These are phyloP conservation scores for Cicer yamashitae DNA, from an alignment of 306 rosid genomes.

Conservation along the genomic window DNA sequence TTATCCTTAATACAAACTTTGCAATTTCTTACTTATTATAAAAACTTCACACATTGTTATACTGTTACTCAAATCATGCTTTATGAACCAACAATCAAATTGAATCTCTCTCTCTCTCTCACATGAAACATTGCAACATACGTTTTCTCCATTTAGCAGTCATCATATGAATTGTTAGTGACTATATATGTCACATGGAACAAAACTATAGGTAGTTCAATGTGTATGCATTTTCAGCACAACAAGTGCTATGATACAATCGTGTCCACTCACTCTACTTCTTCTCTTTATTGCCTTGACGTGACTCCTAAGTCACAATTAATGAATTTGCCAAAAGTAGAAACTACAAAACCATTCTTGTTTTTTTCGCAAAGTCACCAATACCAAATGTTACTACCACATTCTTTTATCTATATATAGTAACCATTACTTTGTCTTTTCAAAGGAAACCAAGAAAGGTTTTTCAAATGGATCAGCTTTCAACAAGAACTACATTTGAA, in stretches of 20 bases:
- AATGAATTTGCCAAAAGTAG: slow-evolving; percentile 35
- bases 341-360: slow-evolving; percentile 53
- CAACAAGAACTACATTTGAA: slow-evolving; percentile 22
- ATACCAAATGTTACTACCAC: background rate
- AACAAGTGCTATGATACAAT: background rate
- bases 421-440: slow-evolving; percentile 10
- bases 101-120: slow-evolving; percentile 10
- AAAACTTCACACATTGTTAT: no score
- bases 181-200: slow-evolving; percentile 39
- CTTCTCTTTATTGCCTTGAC: slow-evolving; percentile 49
- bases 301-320: slow-evolving; percentile 74
- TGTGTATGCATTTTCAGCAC: slow-evolving; percentile 39
- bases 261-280: slow-evolving; percentile 39
- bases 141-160: slow-evolving; percentile 43
- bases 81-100: background rate
- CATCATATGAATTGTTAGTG: slow-evolving; percentile 11
- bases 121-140: slow-evolving; percentile 41
- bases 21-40: background rate
- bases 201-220: slow-evolving; percentile 29
- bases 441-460: slow-evolving; percentile 12
- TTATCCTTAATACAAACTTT: slow-evolving; percentile 29
- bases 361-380: slow-evolving; percentile 65
- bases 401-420: slow-evolving; percentile 15
- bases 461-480: slow-evolving; percentile 50
- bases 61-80: background rate